These are phyloP conservation scores for Apophysomyces variabilis DNA, from an alignment of 371 early-diverging fungal genomes.

Conservation along the genomic window DNA sequence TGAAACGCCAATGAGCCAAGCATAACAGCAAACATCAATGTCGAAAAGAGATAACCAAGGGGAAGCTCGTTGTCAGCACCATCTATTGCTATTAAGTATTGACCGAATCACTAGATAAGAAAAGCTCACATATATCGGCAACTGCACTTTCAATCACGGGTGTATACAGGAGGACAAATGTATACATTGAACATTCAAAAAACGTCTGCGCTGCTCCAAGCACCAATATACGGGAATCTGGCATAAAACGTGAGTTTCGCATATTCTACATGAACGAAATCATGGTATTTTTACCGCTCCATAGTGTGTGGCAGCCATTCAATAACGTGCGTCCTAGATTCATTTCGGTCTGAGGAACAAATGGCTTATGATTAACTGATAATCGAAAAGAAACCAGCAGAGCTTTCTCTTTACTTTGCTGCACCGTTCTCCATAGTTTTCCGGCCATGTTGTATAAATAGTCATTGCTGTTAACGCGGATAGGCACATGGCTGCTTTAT, in stretches of 20 bases:
- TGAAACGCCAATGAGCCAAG: slow-evolving; percentile 70
- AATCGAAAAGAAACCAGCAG: background rate
- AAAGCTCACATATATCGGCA: slow-evolving; percentile 1
- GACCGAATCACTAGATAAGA: background rate
- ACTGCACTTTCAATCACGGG: slow-evolving; percentile 65
- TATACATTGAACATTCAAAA: slow-evolving; percentile 84
- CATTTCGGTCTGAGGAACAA: slow-evolving; percentile 4
- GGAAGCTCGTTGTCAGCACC: slow-evolving; percentile 32
- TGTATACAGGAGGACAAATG: slow-evolving; percentile 78
- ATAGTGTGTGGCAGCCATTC: slow-evolving; percentile 29
- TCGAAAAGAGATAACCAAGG: slow-evolving; percentile 68
- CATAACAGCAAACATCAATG: slow-evolving; percentile 80
- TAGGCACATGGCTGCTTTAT: slow-evolving; percentile 58
- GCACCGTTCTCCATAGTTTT: slow-evolving; percentile 70
- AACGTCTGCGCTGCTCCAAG: slow-evolving; percentile 74
- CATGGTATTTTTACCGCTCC: slow-evolving; percentile 31
- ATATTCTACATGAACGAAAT: slow-evolving; percentile 8
- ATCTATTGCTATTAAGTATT: background rate
- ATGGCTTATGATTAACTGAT: background rate
- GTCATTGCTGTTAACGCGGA: slow-evolving; percentile 51
- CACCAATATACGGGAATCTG: slow-evolving; percentile 61
- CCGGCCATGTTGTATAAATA: slow-evolving; percentile 65
- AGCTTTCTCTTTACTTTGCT: slow-evolving; percentile 23
- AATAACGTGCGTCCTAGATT: slow-evolving; percentile 17
- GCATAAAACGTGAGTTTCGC: slow-evolving; percentile 7